Conservation (phyloP, 2,329 filamentous ascomycete species). For the Hymenoscyphus linearis region DNA sequence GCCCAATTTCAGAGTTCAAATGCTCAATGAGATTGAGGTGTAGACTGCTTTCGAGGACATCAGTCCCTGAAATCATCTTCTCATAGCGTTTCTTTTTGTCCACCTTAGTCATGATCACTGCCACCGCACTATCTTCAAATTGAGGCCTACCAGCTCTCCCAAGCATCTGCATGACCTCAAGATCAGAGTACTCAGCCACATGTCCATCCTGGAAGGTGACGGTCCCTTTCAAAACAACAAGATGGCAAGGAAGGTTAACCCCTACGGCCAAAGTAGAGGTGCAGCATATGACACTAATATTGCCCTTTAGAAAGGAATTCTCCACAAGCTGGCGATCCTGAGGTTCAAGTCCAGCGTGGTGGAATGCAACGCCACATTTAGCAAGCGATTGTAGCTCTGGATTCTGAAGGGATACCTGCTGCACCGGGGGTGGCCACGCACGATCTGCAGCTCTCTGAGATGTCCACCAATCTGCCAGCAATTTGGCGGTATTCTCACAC, state of each 20-base stretch:
- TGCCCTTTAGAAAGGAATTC: slow-evolving; percentile 59
- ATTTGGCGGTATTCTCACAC: slow-evolving; percentile 60
- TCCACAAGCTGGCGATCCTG: slow-evolving; percentile 64
- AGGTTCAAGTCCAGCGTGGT: slow-evolving; percentile 69
- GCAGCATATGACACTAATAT: slow-evolving; percentile 79
- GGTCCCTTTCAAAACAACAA: slow-evolving; percentile 80
- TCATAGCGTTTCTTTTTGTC: slow-evolving; percentile 63
- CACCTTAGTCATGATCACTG: slow-evolving; percentile 73
- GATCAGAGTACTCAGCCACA: slow-evolving; percentile 67
- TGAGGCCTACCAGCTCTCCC: slow-evolving; percentile 79
- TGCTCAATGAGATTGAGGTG: slow-evolving; percentile 75
- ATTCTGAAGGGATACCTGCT: slow-evolving; percentile 47
- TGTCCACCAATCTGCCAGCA: slow-evolving; percentile 62
- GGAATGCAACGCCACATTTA: slow-evolving; percentile 64
- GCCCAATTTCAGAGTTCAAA: slow-evolving; percentile 75
- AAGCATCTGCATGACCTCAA: slow-evolving; percentile 89
- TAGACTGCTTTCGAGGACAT: slow-evolving; percentile 70
- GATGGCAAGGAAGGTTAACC: slow-evolving; percentile 77
- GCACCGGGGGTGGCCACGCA: slow-evolving; percentile 58
- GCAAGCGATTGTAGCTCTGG: slow-evolving; percentile 51
- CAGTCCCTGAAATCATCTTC: slow-evolving; percentile 66
- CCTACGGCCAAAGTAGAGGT: slow-evolving; percentile 82
- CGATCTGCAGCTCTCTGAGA: slow-evolving; percentile 44
- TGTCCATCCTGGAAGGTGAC: slow-evolving; percentile 57
- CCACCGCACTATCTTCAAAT: slow-evolving; percentile 70